Evolutionary conservation across 768 basidiomycete genomes (phyloP), one percentile per base, ranked within the genome.

Genomic region (Leccinum arenicola): DNA sequence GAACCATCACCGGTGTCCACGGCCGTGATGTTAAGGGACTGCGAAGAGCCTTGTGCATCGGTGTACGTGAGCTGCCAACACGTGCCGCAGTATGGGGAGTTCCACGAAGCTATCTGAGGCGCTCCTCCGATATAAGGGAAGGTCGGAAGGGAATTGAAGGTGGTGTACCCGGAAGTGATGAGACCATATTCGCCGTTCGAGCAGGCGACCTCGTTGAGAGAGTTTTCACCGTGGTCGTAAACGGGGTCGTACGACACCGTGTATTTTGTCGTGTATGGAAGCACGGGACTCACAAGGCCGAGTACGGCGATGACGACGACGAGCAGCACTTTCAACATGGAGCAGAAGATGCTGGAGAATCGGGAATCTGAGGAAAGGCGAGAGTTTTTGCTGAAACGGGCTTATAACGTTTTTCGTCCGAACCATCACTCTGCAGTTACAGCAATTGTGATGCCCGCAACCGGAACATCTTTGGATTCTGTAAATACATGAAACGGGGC

Each of bases 41-140:
- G 77, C 21, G 64, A 65, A 1, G 56, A 63, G 4, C 75, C 75
- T 6, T 60, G 50, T 5, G 55, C 27, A 54, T 59, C 11, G 38
- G 75, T 75, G 70, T 78, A 86, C 6, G 80, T 78, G 61, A 88
- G 67, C 58, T 76, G 56, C 84, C 84, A 88, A 71, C 87, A 88
- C 25, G 79, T 77, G 2, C 84, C 84, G 63, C 86, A 88, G 48
- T 75, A 72, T 2, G 69, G 59, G 1, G 84, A 86, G 67, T 83
- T 77, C 71, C 73, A 87, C 27, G 78, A 80, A 6, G 69, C 70
- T 57, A 88, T 74, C 38, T 78, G 82, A 15, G 76, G 73, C 1
- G 77, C 81, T 1, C 82, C 86, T 31, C 84, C 85, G 64, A 88
- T 83, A 69, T 75, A 67, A 1, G 86, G 85, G 76, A 85, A 89